Conservation (phyloP, 306 rosid genomes). For the Trichosanthes cucumerina region DNA sequence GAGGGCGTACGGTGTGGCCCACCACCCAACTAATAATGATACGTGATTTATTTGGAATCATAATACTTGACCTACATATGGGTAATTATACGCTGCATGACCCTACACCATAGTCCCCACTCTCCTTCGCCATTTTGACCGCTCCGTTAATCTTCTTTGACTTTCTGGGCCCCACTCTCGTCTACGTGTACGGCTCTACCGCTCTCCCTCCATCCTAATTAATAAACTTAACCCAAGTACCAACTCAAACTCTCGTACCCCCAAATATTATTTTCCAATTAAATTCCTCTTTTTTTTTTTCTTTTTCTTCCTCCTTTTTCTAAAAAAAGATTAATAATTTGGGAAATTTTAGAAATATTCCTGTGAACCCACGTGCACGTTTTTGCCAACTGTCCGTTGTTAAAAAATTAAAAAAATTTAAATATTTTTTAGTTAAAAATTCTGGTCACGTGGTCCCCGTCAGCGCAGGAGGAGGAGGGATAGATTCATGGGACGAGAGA, state of each 20-base stretch:
- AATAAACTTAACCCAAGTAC: neutral
- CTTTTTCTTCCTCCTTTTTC: neutral
- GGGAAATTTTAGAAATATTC: neutral
- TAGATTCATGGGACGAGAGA: conserved; percentile 9
- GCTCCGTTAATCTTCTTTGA: neutral
- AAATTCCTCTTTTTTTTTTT: neutral
- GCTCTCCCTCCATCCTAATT: too few relatives aligned
- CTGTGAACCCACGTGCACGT: conserved; percentile 7
- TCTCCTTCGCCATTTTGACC: neutral
- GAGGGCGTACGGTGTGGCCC: conserved; percentile 7
- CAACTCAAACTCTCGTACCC: neutral
- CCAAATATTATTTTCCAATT: neutral
- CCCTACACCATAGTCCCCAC: conserved; percentile 9
- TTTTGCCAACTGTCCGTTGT: neutral
- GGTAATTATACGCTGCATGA: conserved; percentile 1
- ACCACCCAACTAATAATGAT: conserved; percentile 7
- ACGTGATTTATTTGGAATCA: conserved; percentile 15
- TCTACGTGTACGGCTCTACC: neutral
- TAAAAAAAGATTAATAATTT: neutral
- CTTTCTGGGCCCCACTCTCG: neutral
- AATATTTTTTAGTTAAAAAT: neutral
- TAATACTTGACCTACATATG: conserved; percentile 6
- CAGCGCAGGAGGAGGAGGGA: conserved; percentile 4
- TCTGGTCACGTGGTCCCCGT: conserved; percentile 10
- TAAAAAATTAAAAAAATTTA: too few relatives aligned